Base-by-base conservation (phyloP, 768 basidiomycete genomes). In the Boletus reticulatus region DNA sequence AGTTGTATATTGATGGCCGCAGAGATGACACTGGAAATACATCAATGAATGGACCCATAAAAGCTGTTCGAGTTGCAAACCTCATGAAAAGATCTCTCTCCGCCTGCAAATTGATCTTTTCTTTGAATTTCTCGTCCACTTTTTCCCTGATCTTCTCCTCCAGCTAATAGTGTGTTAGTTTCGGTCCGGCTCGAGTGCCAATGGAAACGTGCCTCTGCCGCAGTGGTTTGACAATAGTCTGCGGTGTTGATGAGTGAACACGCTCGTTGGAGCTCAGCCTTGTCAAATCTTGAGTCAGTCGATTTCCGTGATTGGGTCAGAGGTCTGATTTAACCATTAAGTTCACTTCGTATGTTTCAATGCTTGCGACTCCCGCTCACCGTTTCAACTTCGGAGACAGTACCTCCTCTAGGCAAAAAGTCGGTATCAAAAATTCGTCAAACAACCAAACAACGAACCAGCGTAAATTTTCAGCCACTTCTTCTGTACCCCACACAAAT, bases 391-490 rank as follows among this genome's bases (percentile, higher is more conserved):
- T 82, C 12, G 83, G 76, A 24, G 84, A 74, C 1, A 99, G 78
- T 0, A 98, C 89, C 46, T 98, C 96, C 77, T 99, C 97, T 89
- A 59, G 43, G 19, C 36, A 43, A 52, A n/a, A 50, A 20, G 48
- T 56, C n/a, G 54, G 16, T 29, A 22, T 14, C 6, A 36, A 19
- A 13, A 51, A 19, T 8, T 5, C 16, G 37, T 54, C 17, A 47
- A 43, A 19, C 19, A 37, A 48, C 49, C 11, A 27, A 46, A 20
- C 12, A 17, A 73, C 79, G 34, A 17, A 91, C 93, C 92, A 46
- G 96, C 94, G 75, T 96, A 99, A 42, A 94, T 85, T 61, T 84
- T 82, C 34, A 99, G 73, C 95, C 96, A 98, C 69, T 98, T 98
- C 69, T 87, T 92, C 66, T 93, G 92, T 38, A 99, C 72, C 17